Conservation (phyloP, 192 early-diverging fungal species). For the Obelidium mucronatum region DNA sequence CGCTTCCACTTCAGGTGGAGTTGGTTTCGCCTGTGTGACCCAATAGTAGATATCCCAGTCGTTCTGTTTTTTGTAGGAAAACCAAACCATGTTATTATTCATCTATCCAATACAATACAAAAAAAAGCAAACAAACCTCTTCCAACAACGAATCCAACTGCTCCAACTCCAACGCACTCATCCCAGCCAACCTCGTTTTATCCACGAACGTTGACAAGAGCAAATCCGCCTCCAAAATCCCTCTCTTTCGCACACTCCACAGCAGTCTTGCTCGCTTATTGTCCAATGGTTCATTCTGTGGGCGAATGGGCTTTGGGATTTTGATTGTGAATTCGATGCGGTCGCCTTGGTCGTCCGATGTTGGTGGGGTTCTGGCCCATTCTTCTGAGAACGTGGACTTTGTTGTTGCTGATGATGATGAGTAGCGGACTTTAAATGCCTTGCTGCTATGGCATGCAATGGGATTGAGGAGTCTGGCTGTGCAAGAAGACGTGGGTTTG, state of each 20-base stretch:
- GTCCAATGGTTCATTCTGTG: constrained; percentile 69
- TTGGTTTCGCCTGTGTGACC: constrained; percentile 57
- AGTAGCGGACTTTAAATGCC: too few species aligned
- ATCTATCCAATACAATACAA: not conserved
- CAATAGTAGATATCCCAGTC: constrained; percentile 99
- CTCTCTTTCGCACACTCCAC: constrained; percentile 90
- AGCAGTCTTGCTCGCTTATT: constrained; percentile 81
- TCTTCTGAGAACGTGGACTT: constrained; percentile 32
- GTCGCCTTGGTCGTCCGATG: constrained; percentile 22
- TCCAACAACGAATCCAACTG: constrained; percentile 83
- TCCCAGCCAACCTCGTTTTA: constrained; percentile 56
- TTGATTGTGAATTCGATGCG: constrained; percentile 38
- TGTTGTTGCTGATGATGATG: not conserved
- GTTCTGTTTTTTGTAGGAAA: constrained; percentile 47
- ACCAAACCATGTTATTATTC: not conserved
- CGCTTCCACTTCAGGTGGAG: constrained; percentile 46
- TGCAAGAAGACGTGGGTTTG: too few species aligned
- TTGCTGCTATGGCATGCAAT: too few species aligned
- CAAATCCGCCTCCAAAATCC: constrained; percentile 93
- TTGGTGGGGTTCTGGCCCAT: constrained; percentile 42
- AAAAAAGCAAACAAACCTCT: constrained; percentile 35
- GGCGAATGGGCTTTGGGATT: constrained; percentile 62
- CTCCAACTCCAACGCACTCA: constrained; percentile 66
- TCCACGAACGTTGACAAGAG: constrained; percentile 88
- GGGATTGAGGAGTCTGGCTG: too few species aligned